A percentile compares a stretch with the other conserved stretches of the same genome.
Evolutionary conservation across 1,139 yeast species (phyloP).

Genomic region (Candida albicans): DNA sequence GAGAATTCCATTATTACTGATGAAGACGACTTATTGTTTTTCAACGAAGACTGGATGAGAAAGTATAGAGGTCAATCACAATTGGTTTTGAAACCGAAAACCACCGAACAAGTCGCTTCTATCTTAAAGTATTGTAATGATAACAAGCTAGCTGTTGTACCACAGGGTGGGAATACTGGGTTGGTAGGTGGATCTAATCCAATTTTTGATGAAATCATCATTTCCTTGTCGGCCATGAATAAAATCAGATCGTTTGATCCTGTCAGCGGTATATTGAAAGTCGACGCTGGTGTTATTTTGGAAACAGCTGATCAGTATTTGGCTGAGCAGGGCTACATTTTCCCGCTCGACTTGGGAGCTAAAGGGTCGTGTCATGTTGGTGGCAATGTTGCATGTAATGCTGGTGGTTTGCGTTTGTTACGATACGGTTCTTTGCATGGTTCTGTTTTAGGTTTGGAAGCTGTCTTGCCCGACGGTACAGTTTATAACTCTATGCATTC

Average conservation of each 20-base stretch:
- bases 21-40: constrained; percentile 64
- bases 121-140: constrained; percentile 84
- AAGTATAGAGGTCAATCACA: constrained; percentile 87
- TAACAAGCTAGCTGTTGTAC: constrained; percentile 78
- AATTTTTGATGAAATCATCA: constrained; percentile 83
- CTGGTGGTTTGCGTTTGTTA: constrained; percentile 88
- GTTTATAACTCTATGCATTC: constrained; percentile 77
- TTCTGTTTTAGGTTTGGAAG: constrained; percentile 86
- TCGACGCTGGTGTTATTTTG: constrained; percentile 88
- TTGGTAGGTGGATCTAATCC: constrained; percentile 95
- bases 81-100: constrained; percentile 81
- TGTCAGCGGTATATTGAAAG: constrained; percentile 81
- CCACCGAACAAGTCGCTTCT: constrained; percentile 73
- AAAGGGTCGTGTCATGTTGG: constrained; percentile 97
- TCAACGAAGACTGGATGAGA: constrained; percentile 95
- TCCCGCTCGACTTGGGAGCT: constrained; percentile 95
- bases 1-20: constrained; percentile 50
- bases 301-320: constrained; percentile 82
- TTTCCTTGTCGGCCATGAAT: constrained; percentile 71
- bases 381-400: constrained; percentile 94
- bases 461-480: constrained; percentile 87
- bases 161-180: constrained; percentile 98
- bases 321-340: constrained; percentile 80
- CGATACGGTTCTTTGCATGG: constrained; percentile 95
- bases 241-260: constrained; percentile 78